These are phyloP conservation scores for Apiospora hydei DNA, from an alignment of 2,329 filamentous ascomycete species.

Conservation along the genomic window DNA sequence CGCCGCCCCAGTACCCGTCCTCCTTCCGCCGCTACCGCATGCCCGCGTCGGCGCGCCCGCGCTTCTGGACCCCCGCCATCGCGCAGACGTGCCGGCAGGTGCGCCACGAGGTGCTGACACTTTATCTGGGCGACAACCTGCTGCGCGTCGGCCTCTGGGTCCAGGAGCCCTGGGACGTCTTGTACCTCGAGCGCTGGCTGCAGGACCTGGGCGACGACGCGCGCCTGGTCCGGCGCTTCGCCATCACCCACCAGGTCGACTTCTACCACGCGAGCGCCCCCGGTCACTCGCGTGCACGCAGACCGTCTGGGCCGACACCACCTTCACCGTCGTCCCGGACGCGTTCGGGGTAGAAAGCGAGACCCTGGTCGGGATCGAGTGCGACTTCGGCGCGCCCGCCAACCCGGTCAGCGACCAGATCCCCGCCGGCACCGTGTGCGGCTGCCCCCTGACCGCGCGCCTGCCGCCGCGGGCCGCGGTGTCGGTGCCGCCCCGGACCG, in stretches of 20 bases:
- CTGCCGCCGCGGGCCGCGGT: neutral
- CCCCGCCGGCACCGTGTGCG: neutral
- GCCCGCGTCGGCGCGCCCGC: neutral
- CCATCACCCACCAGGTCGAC: constrained; percentile 5
- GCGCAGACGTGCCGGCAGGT: constrained; percentile 20
- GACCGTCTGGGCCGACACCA: neutral
- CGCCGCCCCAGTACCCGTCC: neutral
- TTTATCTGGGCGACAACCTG: neutral
- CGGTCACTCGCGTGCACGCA: neutral
- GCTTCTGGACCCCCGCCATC: constrained; percentile 17
- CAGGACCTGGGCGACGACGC: constrained; percentile 8
- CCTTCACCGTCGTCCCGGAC: neutral
- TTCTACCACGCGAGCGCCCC: neutral
- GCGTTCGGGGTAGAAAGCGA: neutral
- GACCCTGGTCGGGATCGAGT: neutral
- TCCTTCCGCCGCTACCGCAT: neutral
- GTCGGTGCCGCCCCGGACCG: neutral
- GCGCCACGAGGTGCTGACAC: neutral
- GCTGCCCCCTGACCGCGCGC: neutral
- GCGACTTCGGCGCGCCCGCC: neutral
- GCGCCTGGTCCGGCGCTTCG: constrained; percentile 11
- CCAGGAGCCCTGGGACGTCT: constrained; percentile 6
- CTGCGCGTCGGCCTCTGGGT: constrained; percentile 14
- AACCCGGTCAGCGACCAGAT: constrained; percentile 2
- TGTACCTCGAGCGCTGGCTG: constrained; percentile 22